Evolutionary conservation across 1,139 yeast species (phyloP).

Genomic region (Eremothecium sinecaudum): DNA sequence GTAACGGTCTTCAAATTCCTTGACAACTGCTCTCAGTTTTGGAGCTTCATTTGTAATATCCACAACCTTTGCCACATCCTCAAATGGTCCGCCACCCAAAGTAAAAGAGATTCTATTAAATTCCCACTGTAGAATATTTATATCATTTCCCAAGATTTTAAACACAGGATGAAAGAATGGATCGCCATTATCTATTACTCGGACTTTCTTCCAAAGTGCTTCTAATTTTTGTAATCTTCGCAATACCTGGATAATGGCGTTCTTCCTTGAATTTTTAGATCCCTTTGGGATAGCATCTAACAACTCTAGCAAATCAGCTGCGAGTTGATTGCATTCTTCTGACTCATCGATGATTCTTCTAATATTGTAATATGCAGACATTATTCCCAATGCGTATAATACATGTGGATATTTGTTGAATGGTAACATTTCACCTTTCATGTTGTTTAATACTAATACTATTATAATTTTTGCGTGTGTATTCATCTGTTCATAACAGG

Average conservation of each 20-base stretch:
- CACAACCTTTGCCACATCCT: no score
- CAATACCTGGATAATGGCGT: conserved; percentile 33
- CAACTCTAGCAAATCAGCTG: conserved; percentile 19
- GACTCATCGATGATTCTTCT: conserved; percentile 20
- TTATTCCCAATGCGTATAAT: conserved; percentile 15
- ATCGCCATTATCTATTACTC: conserved; percentile 16
- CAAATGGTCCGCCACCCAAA: not conserved
- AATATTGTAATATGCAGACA: conserved; percentile 22
- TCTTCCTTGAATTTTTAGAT: conserved; percentile 25
- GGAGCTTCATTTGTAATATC: no score
- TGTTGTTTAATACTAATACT: conserved; percentile 18
- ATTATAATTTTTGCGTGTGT: conserved; percentile 18
- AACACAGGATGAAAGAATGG: conserved; percentile 24
- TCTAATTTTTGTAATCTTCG: conserved; percentile 19
- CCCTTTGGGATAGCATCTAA: conserved; percentile 6
- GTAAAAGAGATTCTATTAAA: conserved; percentile 16
- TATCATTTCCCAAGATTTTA: conserved; percentile 25
- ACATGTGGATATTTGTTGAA: conserved; percentile 26
- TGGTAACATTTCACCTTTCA: conserved; percentile 9
- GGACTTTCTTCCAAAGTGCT: conserved; percentile 19
- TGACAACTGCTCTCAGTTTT: not conserved
- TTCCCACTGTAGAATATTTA: conserved; percentile 13
- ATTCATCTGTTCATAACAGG: conserved; percentile 15
- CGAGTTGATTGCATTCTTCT: conserved; percentile 17
- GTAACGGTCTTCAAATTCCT: not conserved